phyloP scores from a whole-genome alignment of 345 rosid genomes.

The Lepidium sativum region DNA sequence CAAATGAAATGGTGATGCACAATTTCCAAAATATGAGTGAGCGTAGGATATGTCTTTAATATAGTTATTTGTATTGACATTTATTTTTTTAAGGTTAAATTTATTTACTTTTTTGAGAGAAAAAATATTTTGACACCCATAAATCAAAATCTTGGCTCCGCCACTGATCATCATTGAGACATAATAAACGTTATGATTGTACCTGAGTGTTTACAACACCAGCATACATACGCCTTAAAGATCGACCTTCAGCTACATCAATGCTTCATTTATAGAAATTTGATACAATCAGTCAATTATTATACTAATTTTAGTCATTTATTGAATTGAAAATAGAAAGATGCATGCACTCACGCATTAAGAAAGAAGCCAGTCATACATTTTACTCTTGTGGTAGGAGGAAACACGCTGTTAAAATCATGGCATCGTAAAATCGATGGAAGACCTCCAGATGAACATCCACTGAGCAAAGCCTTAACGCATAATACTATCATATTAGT shows the following conservation, averaged over 20 bases:
- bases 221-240: slow-evolving; percentile 52
- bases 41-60: too few relatives aligned
- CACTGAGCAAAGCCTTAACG: slow-evolving; percentile 75
- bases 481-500: not conserved
- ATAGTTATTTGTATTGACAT: too few relatives aligned
- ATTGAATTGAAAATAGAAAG: not conserved
- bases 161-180: too few relatives aligned
- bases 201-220: slow-evolving; percentile 83
- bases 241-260: slow-evolving; percentile 72
- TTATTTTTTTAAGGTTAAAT: too few relatives aligned
- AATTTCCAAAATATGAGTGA: too few relatives aligned
- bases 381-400: slow-evolving; percentile 55
- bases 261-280: slow-evolving; percentile 33
- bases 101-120: too few relatives aligned
- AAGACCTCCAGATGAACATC: slow-evolving; percentile 95
- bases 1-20: too few relatives aligned
- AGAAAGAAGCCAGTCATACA: slow-evolving; percentile 93
- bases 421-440: slow-evolving; percentile 63
- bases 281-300: not conserved
- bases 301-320: not conserved
- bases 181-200: not conserved
- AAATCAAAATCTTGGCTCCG: too few relatives aligned
- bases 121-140: too few relatives aligned
- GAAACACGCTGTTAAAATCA: slow-evolving; percentile 43
- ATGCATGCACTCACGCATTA: slow-evolving; percentile 64